phyloP scores from a whole-genome alignment of 345 rosid species.

The Aurinia saxatilis region DNA sequence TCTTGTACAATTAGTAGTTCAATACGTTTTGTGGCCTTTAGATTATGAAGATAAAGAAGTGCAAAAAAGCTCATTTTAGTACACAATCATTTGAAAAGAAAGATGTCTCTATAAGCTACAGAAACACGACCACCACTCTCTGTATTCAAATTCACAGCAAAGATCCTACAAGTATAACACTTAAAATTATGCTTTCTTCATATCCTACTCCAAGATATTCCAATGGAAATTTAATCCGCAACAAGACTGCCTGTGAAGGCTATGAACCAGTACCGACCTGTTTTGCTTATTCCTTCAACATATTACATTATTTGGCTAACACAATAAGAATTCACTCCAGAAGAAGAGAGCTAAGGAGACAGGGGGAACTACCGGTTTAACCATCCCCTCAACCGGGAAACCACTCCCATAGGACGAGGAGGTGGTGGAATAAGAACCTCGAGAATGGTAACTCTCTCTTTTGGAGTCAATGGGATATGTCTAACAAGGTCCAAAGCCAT shows the following conservation, averaged over 20 bases:
- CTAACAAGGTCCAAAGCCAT: constrained; percentile 84
- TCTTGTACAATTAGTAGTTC: neutral
- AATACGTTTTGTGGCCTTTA: neutral
- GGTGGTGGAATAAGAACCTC: constrained; percentile 88
- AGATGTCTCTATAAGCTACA: neutral
- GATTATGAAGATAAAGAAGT: neutral
- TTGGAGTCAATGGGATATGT: constrained; percentile 75
- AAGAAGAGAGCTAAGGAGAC: constrained; percentile 2
- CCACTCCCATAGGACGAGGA: constrained; percentile 32
- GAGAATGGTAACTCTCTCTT: constrained; percentile 81
- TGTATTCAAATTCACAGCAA: neutral
- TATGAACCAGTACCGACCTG: neutral
- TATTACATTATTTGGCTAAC: constrained; percentile 1
- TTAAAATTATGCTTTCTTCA: neutral
- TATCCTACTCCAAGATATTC: neutral
- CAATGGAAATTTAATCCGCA: neutral
- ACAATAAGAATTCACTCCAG: neutral
- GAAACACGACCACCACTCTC: neutral
- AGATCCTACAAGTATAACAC: neutral
- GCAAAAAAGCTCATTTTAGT: neutral
- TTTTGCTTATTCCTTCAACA: neutral
- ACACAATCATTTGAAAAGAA: neutral
- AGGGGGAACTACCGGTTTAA: constrained; percentile 9
- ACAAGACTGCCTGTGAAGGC: neutral
- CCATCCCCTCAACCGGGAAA: constrained; percentile 54